Evolutionary conservation across 2,329 filamentous ascomycete genomes (phyloP).

Genomic region (Davidsoniella neocaledoniae): DNA sequence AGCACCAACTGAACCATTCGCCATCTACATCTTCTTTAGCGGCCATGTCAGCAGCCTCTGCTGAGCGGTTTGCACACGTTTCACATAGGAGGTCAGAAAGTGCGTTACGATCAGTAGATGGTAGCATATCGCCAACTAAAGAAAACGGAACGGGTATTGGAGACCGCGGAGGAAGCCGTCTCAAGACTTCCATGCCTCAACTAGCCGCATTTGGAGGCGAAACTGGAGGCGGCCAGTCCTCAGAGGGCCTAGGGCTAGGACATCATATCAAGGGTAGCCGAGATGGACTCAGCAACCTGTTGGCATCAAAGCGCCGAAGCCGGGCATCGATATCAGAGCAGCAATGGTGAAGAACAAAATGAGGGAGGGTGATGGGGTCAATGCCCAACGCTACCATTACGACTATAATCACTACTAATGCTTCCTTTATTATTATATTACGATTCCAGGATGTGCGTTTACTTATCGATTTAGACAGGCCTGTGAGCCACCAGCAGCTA

Average conservation of each 20-base stretch:
- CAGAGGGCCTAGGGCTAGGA: background rate
- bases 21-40: conserved; percentile 24
- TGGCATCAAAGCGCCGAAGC: conserved; percentile 8
- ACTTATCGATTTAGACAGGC: too few species aligned
- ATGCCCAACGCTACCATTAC: too few species aligned
- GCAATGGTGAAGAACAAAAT: background rate
- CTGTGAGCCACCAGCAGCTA: background rate
- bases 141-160: conserved; percentile 4
- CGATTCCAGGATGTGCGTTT: too few species aligned
- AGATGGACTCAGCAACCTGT: conserved; percentile 1
- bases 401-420: too few species aligned
- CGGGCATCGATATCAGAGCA: conserved; percentile 4
- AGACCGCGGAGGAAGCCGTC: conserved; percentile 4
- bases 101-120: conserved; percentile 3
- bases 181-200: background rate
- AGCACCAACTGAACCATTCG: conserved; percentile 21
- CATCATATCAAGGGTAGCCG: conserved; percentile 3
- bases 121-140: conserved; percentile 1
- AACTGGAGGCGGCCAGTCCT: too few species aligned
- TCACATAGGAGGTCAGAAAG: conserved; percentile 9
- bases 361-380: too few species aligned
- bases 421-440: too few species aligned
- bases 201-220: background rate
- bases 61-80: conserved; percentile 6
- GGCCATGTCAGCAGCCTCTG: conserved; percentile 4